phyloP scores from a whole-genome alignment of 2,329 filamentous ascomycete species.

The Chrysoporthe deuterocubensis region DNA sequence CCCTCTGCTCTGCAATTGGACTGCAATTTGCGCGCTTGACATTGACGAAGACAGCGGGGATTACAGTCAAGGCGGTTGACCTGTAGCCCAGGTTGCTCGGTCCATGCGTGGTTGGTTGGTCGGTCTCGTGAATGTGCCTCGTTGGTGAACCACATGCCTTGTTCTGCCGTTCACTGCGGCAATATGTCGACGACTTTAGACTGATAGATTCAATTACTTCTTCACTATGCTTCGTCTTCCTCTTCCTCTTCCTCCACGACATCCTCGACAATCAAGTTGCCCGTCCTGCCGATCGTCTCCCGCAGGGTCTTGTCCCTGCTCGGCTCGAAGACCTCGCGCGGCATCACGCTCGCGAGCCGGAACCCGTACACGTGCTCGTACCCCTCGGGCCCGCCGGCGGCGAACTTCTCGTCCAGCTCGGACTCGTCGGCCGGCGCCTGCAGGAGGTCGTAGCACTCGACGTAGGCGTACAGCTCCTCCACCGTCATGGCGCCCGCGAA shows the following conservation, averaged over 20 bases:
- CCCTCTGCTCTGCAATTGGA: too few relatives aligned
- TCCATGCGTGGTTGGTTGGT: too few relatives aligned
- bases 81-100: too few relatives aligned
- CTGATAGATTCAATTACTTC: too few relatives aligned
- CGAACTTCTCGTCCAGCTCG: conserved; percentile 38
- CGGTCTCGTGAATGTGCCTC: too few relatives aligned
- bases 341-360: conserved; percentile 82
- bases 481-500: conserved; percentile 73
- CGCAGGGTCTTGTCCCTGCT: conserved; percentile 68
- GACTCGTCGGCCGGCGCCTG: conserved; percentile 40
- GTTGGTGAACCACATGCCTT: too few relatives aligned
- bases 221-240: conserved; percentile 18
- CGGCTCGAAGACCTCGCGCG: conserved; percentile 77
- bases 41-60: too few relatives aligned
- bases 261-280: conserved; percentile 85
- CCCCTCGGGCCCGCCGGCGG: conserved; percentile 57
- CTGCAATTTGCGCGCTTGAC: too few relatives aligned
- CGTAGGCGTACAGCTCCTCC: conserved; percentile 93
- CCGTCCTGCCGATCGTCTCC: conserved; percentile 78
- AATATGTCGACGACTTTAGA: too few relatives aligned
- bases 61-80: too few relatives aligned
- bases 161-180: too few relatives aligned
- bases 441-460: conserved; percentile 82
- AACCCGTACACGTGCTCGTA: conserved; percentile 89
- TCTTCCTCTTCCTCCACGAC: conserved; percentile 36